Conservation (phyloP, 2,329 filamentous ascomycete species). For the Microdochium nivale region DNA sequence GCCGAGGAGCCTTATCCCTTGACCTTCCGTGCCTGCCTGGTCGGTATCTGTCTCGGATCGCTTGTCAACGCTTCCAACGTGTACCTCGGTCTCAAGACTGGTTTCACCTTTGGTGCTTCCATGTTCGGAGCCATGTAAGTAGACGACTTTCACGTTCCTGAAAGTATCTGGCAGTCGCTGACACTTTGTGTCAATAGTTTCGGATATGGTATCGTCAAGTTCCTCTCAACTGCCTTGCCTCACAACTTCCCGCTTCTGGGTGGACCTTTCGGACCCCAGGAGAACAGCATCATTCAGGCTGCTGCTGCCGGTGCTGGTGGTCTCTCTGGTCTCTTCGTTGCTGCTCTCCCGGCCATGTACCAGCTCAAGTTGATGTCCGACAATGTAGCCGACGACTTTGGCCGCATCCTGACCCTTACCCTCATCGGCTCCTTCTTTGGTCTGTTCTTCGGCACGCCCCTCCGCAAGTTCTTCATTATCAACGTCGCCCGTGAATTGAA, state of each 20-base stretch:
- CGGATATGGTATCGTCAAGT: conserved; percentile 48
- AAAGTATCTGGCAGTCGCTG: background rate
- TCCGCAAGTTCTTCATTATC: conserved; percentile 62
- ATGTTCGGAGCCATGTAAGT: conserved; percentile 40
- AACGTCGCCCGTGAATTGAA: conserved; percentile 52
- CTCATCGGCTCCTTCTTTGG: conserved; percentile 57
- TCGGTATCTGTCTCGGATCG: conserved; percentile 46
- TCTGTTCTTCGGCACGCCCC: conserved; percentile 52
- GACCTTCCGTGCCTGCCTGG: conserved; percentile 44
- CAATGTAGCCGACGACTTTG: conserved; percentile 45
- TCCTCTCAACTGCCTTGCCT: conserved; percentile 38
- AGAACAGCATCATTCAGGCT: conserved; percentile 55
- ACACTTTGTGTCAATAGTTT: conserved; percentile 18
- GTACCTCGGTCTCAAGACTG: conserved; percentile 49
- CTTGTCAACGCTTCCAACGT: conserved; percentile 55
- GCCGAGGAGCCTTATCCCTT: conserved; percentile 38
- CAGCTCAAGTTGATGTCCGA: conserved; percentile 39
- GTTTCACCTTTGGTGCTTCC: conserved; percentile 38
- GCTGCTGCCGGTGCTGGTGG: conserved; percentile 51
- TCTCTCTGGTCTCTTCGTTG: conserved; percentile 47
- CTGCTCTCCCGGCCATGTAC: conserved; percentile 52
- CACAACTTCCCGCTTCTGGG: conserved; percentile 41
- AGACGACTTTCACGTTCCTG: background rate
- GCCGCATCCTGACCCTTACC: conserved; percentile 49
- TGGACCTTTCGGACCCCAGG: conserved; percentile 45